Conservation (phyloP, 495 filamentous ascomycete genomes). For the Penicillium waksmanii region DNA sequence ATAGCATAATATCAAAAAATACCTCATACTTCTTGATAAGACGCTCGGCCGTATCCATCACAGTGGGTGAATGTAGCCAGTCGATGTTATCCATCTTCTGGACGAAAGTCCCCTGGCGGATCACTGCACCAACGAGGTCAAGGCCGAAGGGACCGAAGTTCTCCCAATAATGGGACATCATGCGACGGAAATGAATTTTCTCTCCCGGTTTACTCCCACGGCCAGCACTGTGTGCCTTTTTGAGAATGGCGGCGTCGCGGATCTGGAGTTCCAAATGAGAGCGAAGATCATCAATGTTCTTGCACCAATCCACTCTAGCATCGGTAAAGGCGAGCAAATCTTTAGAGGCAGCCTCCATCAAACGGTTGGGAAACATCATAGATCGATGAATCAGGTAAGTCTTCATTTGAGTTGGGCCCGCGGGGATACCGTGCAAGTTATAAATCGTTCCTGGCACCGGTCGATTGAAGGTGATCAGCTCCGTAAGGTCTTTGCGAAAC, state of each 20-base stretch:
- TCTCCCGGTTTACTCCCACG: conserved; percentile 21
- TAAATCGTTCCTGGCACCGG: conserved; percentile 69
- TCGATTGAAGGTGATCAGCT: conserved; percentile 40
- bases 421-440: conserved; percentile 37
- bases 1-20: conserved; percentile 67
- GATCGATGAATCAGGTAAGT: background rate
- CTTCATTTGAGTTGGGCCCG: background rate
- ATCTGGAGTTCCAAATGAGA: conserved; percentile 19
- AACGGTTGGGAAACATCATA: conserved; percentile 60
- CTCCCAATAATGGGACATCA: conserved; percentile 83
- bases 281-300: conserved; percentile 19
- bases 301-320: conserved; percentile 24
- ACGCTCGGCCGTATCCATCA: conserved; percentile 64
- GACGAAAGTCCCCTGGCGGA: conserved; percentile 77
- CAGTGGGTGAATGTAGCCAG: conserved; percentile 73
- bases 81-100: conserved; percentile 80
- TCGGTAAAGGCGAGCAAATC: conserved; percentile 41
- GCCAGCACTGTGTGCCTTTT: conserved; percentile 1
- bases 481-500: conserved; percentile 57
- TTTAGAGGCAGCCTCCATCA: conserved; percentile 50
- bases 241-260: conserved; percentile 12
- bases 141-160: conserved; percentile 72
- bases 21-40: conserved; percentile 69
- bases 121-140: conserved; percentile 76
- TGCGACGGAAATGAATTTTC: conserved; percentile 61